Percentiles rank a stretch among this genome's conserved stretches.
These are phyloP conservation scores for Acacia crassicarpa DNA, from an alignment of 306 rosid genomes.

Conservation along the genomic window DNA sequence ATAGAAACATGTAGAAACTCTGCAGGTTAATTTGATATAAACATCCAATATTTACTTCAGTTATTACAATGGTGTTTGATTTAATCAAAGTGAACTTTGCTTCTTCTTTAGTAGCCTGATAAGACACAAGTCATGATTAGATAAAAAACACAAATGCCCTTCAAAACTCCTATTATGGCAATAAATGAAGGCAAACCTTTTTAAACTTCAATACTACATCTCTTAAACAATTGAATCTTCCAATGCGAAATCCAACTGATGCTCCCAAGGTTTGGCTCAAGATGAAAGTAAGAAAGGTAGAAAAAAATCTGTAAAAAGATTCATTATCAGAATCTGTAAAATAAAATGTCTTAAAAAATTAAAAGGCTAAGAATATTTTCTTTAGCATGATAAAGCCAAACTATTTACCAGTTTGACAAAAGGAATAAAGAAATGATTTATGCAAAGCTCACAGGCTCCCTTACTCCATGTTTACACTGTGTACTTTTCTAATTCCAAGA, in stretches of 20 bases:
- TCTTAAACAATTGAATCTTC: constrained; percentile 76
- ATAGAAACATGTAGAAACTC: constrained; percentile 6
- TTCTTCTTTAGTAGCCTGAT: constrained; percentile 12
- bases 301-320: constrained; percentile 59
- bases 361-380: background rate
- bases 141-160: background rate
- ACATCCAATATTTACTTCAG: background rate
- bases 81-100: background rate
- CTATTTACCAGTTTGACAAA: background rate
- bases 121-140: background rate
- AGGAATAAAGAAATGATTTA: background rate
- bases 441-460: background rate
- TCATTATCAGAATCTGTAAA: constrained; percentile 2
- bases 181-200: constrained; percentile 57
- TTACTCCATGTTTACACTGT: background rate
- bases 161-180: constrained; percentile 3
- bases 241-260: constrained; percentile 71
- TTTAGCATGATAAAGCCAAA: background rate
- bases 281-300: constrained; percentile 70
- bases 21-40: background rate
- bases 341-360: background rate
- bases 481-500: background rate
- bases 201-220: constrained; percentile 78
- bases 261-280: constrained; percentile 73
- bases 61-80: constrained; percentile 10